Evolutionary conservation across 495 filamentous ascomycete species (phyloP), one percentile per base, ranked within the genome.

Genomic region (Xylaria castorea): DNA sequence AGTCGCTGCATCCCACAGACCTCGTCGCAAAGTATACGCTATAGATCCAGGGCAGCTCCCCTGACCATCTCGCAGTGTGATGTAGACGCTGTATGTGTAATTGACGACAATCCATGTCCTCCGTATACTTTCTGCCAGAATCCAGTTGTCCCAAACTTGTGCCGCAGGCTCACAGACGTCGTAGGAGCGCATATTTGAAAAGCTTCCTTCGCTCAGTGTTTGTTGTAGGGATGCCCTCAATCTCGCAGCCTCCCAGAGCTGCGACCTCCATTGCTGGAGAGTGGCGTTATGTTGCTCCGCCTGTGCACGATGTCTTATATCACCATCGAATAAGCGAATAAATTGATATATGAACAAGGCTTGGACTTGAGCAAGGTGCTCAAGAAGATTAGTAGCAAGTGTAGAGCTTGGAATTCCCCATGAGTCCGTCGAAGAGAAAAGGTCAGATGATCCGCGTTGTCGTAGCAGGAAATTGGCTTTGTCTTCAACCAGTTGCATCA

Each of bases 111-210:
- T 71, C 53, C 64, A 68, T 14, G 61, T 65, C 27, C 84, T 79
- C 2, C 85, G 80, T 6, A 85, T 81, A 61, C 79, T 83, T 69
- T 86, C 85, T 9, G 76, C 81, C 32, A 86, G 76, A 14, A 87
- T 71, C 85, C 85, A 87, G 14, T 79, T 79, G 1, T 74, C 79
- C 78, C 82, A 81, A 11, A 77, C 38, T 74, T 80, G 18, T 80
- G 70, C 3, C 50, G 69, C 3, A 62, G 68, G 12, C 75, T 78
- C 62, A 71, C 9, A 27, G n/a, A n/a, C n/a, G 11, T 36, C 1
- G n/a, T 63, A 7, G 40, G n/a, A 14, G 4, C 12, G n/a, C 40
- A 27, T 20, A 12, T 18, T 32, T 5, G 62, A 30, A 30, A 25
- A 38, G 2, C n/a, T 20, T 3, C 0, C 30, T 6, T 48, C 62